These are phyloP conservation scores for Plantago elongata DNA, from an alignment of 257 asterid species.

Conservation along the genomic window DNA sequence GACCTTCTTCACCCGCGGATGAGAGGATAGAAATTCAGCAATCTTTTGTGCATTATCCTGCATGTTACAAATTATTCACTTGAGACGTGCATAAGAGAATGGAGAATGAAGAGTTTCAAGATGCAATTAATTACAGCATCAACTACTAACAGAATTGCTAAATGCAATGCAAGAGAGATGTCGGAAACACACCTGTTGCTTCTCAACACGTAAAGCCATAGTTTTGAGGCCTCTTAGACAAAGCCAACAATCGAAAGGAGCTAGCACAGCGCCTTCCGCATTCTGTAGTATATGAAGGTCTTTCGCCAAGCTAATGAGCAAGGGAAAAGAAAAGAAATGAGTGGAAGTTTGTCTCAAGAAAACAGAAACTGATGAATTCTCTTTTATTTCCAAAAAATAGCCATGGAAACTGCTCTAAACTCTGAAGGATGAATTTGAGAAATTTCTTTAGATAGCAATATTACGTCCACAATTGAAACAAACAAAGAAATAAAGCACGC, in stretches of 20 bases:
- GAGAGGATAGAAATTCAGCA: conserved; percentile 74
- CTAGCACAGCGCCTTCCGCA: conserved; percentile 89
- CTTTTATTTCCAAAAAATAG: too few relatives aligned
- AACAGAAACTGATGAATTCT: not conserved
- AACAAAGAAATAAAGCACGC: conserved; percentile 1
- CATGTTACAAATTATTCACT: conserved; percentile 7
- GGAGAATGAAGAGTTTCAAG: not conserved
- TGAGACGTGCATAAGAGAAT: not conserved
- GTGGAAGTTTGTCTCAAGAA: conserved; percentile 1
- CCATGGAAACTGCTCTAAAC: too few relatives aligned
- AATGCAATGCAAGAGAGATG: not conserved
- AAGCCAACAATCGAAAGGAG: conserved; percentile 98
- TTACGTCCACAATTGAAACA: not conserved
- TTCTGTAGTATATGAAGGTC: conserved; percentile 75
- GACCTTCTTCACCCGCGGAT: conserved; percentile 65
- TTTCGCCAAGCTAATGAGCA: conserved; percentile 56
- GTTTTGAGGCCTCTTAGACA: conserved; percentile 90
- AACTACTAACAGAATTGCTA: not conserved
- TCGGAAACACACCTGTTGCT: conserved; percentile 58
- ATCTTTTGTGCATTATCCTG: conserved; percentile 90
- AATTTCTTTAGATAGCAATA: too few relatives aligned
- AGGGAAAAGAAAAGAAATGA: conserved; percentile 1
- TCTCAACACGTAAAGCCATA: conserved; percentile 81
- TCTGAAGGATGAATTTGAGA: too few relatives aligned
- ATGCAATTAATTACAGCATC: not conserved